Conservation (phyloP, 208 protist genomes). For the Leishmania tropica region DNA sequence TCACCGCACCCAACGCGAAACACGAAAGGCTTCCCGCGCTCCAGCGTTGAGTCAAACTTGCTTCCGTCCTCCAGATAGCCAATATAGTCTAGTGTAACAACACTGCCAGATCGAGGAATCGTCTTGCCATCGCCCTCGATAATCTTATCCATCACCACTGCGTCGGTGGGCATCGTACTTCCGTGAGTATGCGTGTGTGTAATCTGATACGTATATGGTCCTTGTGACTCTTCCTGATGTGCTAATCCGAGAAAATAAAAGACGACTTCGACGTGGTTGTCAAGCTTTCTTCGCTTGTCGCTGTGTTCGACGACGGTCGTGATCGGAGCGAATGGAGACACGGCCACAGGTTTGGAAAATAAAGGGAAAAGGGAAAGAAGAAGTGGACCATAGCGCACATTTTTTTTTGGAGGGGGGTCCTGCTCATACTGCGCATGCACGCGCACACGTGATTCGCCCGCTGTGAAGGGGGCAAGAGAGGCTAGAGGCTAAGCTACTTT, state of each 20-base stretch:
- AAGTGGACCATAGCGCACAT: neutral
- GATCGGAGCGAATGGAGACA: neutral
- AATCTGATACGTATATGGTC: neutral
- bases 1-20: conserved; percentile 92
- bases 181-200: neutral
- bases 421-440: neutral
- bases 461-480: neutral
- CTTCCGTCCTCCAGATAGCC: conserved; percentile 80
- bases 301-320: neutral
- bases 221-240: neutral
- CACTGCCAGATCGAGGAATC: conserved; percentile 77
- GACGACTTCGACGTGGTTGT: neutral
- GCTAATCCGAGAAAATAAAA: neutral
- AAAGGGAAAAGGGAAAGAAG: neutral
- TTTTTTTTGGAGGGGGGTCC: neutral
- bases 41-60: conserved; percentile 89
- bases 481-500: neutral
- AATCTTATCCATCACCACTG: conserved; percentile 92
- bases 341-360: neutral
- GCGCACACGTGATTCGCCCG: neutral
- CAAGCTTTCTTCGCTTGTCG: neutral
- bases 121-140: conserved; percentile 94
- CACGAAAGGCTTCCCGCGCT: conserved; percentile 92
- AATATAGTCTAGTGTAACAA: conserved; percentile 92
- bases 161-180: conserved; percentile 59